phyloP scores from a whole-genome alignment of 225 moss, liverwort and hornwort species.

The Sphagnum tenellum region DNA sequence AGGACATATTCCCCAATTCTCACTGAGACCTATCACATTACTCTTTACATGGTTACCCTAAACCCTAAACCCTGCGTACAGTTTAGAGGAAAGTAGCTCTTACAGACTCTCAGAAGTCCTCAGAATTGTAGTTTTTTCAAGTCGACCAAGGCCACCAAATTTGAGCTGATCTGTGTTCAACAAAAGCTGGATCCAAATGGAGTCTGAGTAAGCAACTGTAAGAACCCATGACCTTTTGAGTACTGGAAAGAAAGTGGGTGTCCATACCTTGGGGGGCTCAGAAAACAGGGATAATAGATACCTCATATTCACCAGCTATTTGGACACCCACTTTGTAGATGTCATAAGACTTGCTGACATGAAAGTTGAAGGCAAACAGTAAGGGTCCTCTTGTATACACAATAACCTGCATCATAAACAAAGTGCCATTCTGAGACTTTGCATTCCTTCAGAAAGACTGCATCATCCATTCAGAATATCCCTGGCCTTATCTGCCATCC shows the following conservation, averaged over 20 bases:
- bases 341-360: conserved; percentile 67
- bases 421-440: background rate
- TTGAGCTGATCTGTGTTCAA: conserved; percentile 68
- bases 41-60: background rate
- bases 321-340: conserved; percentile 92
- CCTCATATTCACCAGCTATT: conserved; percentile 89
- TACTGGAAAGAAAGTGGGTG: too few relatives aligned
- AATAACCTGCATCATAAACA: conserved; percentile 42
- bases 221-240: too few relatives aligned
- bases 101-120: conserved; percentile 54
- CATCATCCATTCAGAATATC: too few relatives aligned
- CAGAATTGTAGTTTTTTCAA: conserved; percentile 24
- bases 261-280: too few relatives aligned
- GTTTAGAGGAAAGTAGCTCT: conserved; percentile 2
- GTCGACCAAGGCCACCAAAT: conserved; percentile 64
- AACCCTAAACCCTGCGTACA: background rate
- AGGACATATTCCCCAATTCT: too few relatives aligned
- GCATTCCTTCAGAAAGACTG: too few relatives aligned
- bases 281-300: conserved; percentile 12
- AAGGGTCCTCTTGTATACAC: conserved; percentile 66
- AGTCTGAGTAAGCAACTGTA: too few relatives aligned
- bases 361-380: conserved; percentile 90
- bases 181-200: conserved; percentile 38
- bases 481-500: too few relatives aligned
- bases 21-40: too few relatives aligned